A percentile compares a stretch with the other conserved stretches of the same genome.
These are phyloP conservation scores for Cercospora citrullina DNA, from an alignment of 2,329 filamentous ascomycete species.

Conservation along the genomic window DNA sequence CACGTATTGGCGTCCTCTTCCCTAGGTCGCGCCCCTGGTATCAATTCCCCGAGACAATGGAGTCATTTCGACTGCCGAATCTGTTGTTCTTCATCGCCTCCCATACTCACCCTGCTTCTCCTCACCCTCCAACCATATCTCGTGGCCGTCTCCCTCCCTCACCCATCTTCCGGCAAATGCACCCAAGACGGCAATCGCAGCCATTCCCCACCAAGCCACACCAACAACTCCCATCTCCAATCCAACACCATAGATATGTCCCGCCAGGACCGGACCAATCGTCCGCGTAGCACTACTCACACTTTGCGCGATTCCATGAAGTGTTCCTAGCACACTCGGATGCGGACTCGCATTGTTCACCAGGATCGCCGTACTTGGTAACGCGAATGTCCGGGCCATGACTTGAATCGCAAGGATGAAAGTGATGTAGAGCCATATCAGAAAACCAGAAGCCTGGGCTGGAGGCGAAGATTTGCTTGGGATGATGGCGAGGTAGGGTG, in stretches of 20 bases:
- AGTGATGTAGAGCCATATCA: conserved; percentile 48
- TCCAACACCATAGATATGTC: conserved; percentile 55
- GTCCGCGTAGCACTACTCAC: conserved; percentile 56
- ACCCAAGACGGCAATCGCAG: conserved; percentile 55
- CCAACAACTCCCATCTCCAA: conserved; percentile 56
- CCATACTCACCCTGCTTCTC: conserved; percentile 39
- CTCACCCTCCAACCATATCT: conserved; percentile 55
- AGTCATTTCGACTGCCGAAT: too few relatives aligned
- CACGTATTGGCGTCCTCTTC: too few relatives aligned
- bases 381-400: conserved; percentile 51
- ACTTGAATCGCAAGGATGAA: conserved; percentile 48
- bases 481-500: conserved; percentile 47
- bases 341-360: conserved; percentile 63
- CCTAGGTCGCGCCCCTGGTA: too few relatives aligned
- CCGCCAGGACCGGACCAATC: conserved; percentile 55
- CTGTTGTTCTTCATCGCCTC: not conserved
- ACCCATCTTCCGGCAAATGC: conserved; percentile 60
- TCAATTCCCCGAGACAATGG: too few relatives aligned
- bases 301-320: conserved; percentile 61
- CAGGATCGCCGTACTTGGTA: conserved; percentile 60
- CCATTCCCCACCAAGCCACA: conserved; percentile 59
- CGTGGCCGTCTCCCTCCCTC: conserved; percentile 64
- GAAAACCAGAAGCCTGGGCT: conserved; percentile 41
- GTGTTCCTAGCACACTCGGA: conserved; percentile 56
- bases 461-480: conserved; percentile 45